phyloP scores from a whole-genome alignment of 1,284 basidiomycete species.

The Puccinia hordei region DNA sequence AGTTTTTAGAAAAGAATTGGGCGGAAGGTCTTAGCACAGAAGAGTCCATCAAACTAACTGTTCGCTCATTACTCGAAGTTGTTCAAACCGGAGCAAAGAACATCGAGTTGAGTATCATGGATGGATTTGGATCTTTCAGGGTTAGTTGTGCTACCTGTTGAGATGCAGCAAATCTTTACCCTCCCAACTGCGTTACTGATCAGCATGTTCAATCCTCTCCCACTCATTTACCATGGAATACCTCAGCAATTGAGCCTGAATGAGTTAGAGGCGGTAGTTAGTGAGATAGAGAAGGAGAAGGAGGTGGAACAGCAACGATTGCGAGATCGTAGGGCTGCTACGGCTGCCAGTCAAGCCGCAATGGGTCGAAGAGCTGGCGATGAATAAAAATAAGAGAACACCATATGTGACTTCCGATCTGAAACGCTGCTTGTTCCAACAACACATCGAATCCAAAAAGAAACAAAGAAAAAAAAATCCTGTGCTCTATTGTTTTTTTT shows the following conservation, averaged over 20 bases:
- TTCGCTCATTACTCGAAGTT: conserved; percentile 94
- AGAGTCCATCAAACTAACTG: conserved; percentile 88
- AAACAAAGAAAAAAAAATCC: too few species aligned
- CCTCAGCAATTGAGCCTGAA: conserved; percentile 75
- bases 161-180: too few species aligned
- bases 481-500: too few species aligned
- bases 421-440: too few species aligned
- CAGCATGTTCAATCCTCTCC: conserved; percentile 22
- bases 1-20: conserved; percentile 98
- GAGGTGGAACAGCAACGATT: conserved; percentile 92
- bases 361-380: conserved; percentile 63
- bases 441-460: too few species aligned
- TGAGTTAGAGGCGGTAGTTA: conserved; percentile 86
- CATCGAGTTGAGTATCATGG: conserved; percentile 96
- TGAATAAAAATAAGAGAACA: not conserved
- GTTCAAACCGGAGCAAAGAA: conserved; percentile 99
- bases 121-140: conserved; percentile 59
- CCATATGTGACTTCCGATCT: too few species aligned
- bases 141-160: not conserved
- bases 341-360: conserved; percentile 78
- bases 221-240: not conserved
- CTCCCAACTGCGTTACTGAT: conserved; percentile 26
- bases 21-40: conserved; percentile 84
- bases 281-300: conserved; percentile 90
- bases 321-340: conserved; percentile 73